Percentiles rank a stretch among this genome's conserved stretches.
Evolutionary conservation across 352 stramenopile genomes (phyloP).

Genomic region (Phytophthora cajani): DNA sequence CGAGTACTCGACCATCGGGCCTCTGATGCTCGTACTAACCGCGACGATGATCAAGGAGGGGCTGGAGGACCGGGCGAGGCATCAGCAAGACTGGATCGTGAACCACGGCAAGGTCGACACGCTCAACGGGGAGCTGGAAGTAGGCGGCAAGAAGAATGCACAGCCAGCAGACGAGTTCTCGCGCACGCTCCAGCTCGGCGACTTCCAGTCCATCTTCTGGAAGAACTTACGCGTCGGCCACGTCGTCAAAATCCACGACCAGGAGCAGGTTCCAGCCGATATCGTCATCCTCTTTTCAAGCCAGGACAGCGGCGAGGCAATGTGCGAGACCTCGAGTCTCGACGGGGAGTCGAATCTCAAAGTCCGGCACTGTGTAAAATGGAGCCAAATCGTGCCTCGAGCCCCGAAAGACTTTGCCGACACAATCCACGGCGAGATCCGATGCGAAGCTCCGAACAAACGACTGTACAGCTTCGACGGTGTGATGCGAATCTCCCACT

Average conservation of each 20-base stretch:
- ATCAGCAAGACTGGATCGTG: slow-evolving; percentile 77
- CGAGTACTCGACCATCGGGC: slow-evolving; percentile 87
- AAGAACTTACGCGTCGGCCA: slow-evolving; percentile 89
- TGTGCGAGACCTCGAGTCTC: slow-evolving; percentile 86
- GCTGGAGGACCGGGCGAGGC: slow-evolving; percentile 75
- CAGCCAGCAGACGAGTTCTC: slow-evolving; percentile 4
- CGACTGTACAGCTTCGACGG: slow-evolving; percentile 85
- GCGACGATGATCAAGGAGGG: slow-evolving; percentile 89
- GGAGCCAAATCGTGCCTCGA: slow-evolving; percentile 51
- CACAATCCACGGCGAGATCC: slow-evolving; percentile 63
- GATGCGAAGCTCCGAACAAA: slow-evolving; percentile 83
- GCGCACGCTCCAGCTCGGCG: slow-evolving; percentile 20
- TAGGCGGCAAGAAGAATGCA: slow-evolving; percentile 1
- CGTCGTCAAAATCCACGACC: slow-evolving; percentile 88
- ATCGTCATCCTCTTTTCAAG: slow-evolving; percentile 90
- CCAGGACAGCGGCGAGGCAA: slow-evolving; percentile 68
- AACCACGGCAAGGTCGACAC: slow-evolving; percentile 72
- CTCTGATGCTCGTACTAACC: slow-evolving; percentile 79
- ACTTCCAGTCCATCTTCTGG: slow-evolving; percentile 80
- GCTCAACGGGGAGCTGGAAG: slow-evolving; percentile 12
- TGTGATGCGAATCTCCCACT: slow-evolving; percentile 52
- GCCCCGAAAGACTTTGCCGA: slow-evolving; percentile 57
- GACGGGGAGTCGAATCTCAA: slow-evolving; percentile 89
- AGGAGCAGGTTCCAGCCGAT: slow-evolving; percentile 92
- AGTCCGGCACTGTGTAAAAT: slow-evolving; percentile 70